Conservation (phyloP, 1,284 basidiomycete genomes). For the Stereum hirsutum region DNA sequence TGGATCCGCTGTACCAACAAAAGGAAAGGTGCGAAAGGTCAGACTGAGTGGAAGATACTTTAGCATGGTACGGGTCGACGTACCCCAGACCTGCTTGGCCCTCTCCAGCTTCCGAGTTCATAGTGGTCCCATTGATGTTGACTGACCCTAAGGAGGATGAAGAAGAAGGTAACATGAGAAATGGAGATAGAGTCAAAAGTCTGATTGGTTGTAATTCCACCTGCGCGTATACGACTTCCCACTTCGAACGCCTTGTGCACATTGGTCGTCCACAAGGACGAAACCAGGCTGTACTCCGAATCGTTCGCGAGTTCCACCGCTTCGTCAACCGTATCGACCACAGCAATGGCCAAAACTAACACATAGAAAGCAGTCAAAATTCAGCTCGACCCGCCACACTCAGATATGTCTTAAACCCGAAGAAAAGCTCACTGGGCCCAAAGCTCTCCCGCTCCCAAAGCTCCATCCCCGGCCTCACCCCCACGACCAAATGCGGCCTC, state of each 20-base stretch:
- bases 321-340: conserved; percentile 40
- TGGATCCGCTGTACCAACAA: conserved; percentile 29
- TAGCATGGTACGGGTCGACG: conserved; percentile 8
- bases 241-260: conserved; percentile 36
- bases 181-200: too few species aligned
- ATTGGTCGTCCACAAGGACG: conserved; percentile 46
- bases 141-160: too few species aligned
- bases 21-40: too few species aligned
- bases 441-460: conserved; percentile 51
- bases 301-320: conserved; percentile 48
- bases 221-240: conserved; percentile 37
- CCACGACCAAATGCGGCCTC: conserved; percentile 43
- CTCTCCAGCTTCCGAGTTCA: conserved; percentile 16
- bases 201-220: too few species aligned
- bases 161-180: too few species aligned
- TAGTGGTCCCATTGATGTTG: conserved; percentile 27
- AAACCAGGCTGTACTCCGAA: conserved; percentile 42
- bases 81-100: conserved; percentile 22
- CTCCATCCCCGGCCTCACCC: conserved; percentile 39
- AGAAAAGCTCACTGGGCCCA: conserved; percentile 36
- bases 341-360: conserved; percentile 38
- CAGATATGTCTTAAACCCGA: conserved; percentile 12
- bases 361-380: conserved; percentile 5
- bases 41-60: too few species aligned
- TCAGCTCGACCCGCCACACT: neutral